Percentiles rank a stretch among this genome's conserved stretches.
These are phyloP conservation scores for Blepharisma stoltei DNA, from an alignment of 73 alveolate genomes.

Conservation along the genomic window DNA sequence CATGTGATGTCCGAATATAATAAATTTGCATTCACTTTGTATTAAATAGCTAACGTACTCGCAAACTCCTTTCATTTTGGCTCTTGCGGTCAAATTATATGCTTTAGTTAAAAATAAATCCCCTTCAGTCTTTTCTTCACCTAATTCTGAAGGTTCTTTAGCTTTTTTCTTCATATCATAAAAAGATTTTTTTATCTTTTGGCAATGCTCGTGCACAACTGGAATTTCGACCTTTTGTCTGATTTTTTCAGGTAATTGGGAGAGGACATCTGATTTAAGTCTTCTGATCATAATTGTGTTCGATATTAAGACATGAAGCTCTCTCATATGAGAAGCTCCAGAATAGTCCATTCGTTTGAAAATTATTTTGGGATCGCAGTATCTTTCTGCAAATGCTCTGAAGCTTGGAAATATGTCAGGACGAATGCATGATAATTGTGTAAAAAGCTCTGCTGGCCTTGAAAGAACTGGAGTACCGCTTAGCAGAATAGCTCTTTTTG, in stretches of 20 bases:
- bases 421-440: conserved; percentile 61
- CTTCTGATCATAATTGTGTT: conserved; percentile 81
- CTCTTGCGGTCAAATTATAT: conserved; percentile 65
- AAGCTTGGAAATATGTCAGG: conserved; percentile 68
- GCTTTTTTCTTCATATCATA: conserved; percentile 12
- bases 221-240: conserved; percentile 65
- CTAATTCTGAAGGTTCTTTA: not conserved
- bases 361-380: conserved; percentile 78
- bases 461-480: conserved; percentile 95
- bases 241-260: conserved; percentile 80
- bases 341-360: conserved; percentile 67
- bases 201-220: conserved; percentile 42
- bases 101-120: conserved; percentile 39
- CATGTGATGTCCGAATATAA: conserved; percentile 85
- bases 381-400: conserved; percentile 67
- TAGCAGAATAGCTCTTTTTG: conserved; percentile 78
- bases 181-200: conserved; percentile 40
- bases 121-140: conserved; percentile 31
- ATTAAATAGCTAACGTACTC: conserved; percentile 67
- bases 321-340: conserved; percentile 71
- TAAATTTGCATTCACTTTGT: conserved; percentile 68
- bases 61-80: conserved; percentile 76
- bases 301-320: conserved; percentile 67
- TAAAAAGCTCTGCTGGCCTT: conserved; percentile 85
- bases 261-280: conserved; percentile 79